Evolutionary conservation across 495 filamentous ascomycete species (phyloP).

Genomic region (Tuber magnatum): DNA sequence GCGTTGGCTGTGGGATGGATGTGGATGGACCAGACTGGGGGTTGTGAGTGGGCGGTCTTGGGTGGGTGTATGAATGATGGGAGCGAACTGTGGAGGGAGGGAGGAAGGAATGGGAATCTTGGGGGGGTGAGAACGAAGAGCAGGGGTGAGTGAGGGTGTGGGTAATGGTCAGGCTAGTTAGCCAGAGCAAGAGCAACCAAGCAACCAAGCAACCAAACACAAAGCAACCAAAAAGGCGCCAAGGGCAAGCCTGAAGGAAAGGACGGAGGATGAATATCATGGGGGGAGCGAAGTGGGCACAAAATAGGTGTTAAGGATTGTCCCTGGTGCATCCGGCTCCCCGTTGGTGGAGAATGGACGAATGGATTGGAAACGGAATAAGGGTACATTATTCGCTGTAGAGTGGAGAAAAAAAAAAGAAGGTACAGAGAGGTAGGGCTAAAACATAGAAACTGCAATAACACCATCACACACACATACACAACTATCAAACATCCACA

Average conservation of each 20-base stretch:
- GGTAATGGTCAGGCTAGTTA: not conserved
- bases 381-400: not conserved
- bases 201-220: constrained; percentile 2
- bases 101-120: constrained; percentile 24
- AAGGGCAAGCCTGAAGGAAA: not conserved
- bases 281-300: not conserved
- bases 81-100: constrained; percentile 21
- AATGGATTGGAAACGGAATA: constrained; percentile 2
- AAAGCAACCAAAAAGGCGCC: not conserved
- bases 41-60: not conserved
- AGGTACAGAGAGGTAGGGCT: not conserved
- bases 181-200: not conserved
- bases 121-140: constrained; percentile 15
- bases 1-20: constrained; percentile 33
- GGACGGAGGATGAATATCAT: not conserved
- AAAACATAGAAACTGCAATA: not conserved
- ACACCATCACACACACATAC: not conserved
- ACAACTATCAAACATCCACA: not conserved
- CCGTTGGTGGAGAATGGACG: constrained; percentile 28
- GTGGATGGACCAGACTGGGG: constrained; percentile 23
- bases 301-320: not conserved
- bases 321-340: constrained; percentile 28
- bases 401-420: not conserved
- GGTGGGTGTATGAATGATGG: constrained; percentile 3
- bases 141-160: constrained; percentile 1